Evolutionary conservation across 495 filamentous ascomycete genomes (phyloP).

Genomic region (Parachaetomium inaequale): DNA sequence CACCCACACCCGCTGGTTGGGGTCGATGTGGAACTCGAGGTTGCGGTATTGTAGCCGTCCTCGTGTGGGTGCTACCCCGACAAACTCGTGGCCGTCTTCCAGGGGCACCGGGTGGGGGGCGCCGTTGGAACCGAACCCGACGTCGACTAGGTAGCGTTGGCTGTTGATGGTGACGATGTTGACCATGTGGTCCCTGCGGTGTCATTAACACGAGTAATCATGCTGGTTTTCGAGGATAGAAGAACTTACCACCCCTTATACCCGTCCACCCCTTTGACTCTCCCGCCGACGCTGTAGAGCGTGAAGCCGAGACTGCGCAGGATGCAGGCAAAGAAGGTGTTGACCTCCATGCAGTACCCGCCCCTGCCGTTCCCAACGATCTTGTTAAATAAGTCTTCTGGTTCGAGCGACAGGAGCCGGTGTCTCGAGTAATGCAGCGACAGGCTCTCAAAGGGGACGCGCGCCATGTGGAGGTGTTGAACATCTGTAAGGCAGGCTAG

Average conservation of each 20-base stretch:
- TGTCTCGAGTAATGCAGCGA: slow-evolving; percentile 46
- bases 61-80: slow-evolving; percentile 3
- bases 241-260: slow-evolving; percentile 39
- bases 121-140: slow-evolving; percentile 60
- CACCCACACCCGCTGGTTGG: slow-evolving; percentile 40
- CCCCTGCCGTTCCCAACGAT: slow-evolving; percentile 54
- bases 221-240: neutral
- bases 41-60: slow-evolving; percentile 28
- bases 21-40: slow-evolving; percentile 30
- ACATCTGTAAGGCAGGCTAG: slow-evolving; percentile 39
- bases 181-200: slow-evolving; percentile 61
- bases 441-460: slow-evolving; percentile 71
- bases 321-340: slow-evolving; percentile 61
- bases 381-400: slow-evolving; percentile 59
- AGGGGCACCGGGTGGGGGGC: slow-evolving; percentile 36
- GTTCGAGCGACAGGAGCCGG: slow-evolving; percentile 53
- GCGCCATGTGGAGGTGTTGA: slow-evolving; percentile 51
- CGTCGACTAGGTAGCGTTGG: slow-evolving; percentile 59
- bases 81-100: slow-evolving; percentile 14
- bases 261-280: slow-evolving; percentile 31
- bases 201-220: neutral
- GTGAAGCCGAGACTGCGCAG: slow-evolving; percentile 60
- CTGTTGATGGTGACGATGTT: slow-evolving; percentile 59
- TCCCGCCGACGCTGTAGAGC: slow-evolving; percentile 46
- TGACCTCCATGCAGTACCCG: slow-evolving; percentile 77